A percentile compares a stretch with the other conserved stretches of the same genome.
Evolutionary conservation across 139 green algal genomes (phyloP).

Genomic region (Nannochloris sp.): DNA sequence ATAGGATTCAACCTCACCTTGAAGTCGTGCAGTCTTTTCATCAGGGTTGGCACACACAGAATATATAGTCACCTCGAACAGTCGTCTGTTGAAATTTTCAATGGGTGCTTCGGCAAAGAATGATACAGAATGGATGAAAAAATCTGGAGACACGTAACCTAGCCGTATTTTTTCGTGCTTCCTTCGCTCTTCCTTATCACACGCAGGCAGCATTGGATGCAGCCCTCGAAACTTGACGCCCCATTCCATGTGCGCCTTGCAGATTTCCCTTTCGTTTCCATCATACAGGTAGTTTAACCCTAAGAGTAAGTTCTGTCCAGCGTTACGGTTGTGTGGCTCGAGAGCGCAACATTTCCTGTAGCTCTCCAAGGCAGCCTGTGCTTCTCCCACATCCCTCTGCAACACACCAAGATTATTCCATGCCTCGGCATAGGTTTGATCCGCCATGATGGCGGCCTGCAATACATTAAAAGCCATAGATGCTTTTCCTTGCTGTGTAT

Average conservation of each 20-base stretch:
- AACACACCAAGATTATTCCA: constrained; percentile 83
- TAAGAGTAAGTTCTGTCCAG: constrained; percentile 74
- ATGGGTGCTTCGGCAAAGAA: constrained; percentile 95
- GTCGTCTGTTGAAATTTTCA: constrained; percentile 45
- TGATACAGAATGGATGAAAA: constrained; percentile 91
- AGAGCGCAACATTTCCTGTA: constrained; percentile 69
- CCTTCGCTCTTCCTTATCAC: neutral
- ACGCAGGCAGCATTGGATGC: constrained; percentile 38
- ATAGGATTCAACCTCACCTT: constrained; percentile 31
- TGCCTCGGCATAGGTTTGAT: constrained; percentile 63
- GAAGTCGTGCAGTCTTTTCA: constrained; percentile 69
- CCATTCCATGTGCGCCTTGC: constrained; percentile 68
- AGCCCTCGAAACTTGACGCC: constrained; percentile 51
- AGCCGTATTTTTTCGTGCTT: constrained; percentile 34
- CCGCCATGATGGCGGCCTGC: constrained; percentile 59
- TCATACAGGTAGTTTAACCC: constrained; percentile 81
- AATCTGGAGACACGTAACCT: constrained; percentile 92
- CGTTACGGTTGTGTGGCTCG: constrained; percentile 54
- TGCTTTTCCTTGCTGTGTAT: constrained; percentile 68
- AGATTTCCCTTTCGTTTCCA: constrained; percentile 68
- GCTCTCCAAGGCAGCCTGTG: constrained; percentile 49
- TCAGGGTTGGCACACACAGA: constrained; percentile 48
- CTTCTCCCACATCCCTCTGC: constrained; percentile 45
- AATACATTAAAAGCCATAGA: constrained; percentile 75
- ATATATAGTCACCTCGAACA: constrained; percentile 41